phyloP scores from a whole-genome alignment of 1,284 basidiomycete species.

The Tremellales sp. region DNA sequence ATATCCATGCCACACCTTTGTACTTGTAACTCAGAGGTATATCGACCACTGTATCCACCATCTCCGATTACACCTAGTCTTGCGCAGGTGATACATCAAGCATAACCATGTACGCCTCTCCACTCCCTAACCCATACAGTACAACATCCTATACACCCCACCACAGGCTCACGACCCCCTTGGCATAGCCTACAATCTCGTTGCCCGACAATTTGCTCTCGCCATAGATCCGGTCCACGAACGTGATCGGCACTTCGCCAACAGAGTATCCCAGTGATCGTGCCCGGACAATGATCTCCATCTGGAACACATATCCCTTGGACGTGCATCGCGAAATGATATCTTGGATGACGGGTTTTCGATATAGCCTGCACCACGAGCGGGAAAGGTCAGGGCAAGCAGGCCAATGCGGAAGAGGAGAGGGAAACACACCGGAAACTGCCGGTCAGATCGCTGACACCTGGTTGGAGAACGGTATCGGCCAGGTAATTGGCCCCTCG shows the following conservation, averaged over 20 bases:
- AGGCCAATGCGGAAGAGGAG: background rate
- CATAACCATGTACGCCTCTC: background rate
- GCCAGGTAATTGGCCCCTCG: constrained; percentile 83
- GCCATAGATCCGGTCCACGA: constrained; percentile 86
- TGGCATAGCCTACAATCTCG: constrained; percentile 82
- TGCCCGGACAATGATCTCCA: constrained; percentile 94
- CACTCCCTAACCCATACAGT: background rate
- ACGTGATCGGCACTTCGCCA: constrained; percentile 88
- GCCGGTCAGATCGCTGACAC: constrained; percentile 81
- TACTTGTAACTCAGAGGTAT: too few species aligned
- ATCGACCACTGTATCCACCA: background rate
- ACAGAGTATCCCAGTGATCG: constrained; percentile 74
- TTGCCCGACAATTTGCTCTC: constrained; percentile 86
- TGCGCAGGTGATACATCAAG: background rate
- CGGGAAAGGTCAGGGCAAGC: background rate
- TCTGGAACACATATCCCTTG: constrained; percentile 91
- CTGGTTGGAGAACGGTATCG: constrained; percentile 72
- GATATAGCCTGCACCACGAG: constrained; percentile 61
- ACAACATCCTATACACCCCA: constrained; percentile 52
- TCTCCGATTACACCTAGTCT: too few species aligned
- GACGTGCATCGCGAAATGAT: constrained; percentile 79
- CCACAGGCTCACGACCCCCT: constrained; percentile 79
- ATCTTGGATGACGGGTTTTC: constrained; percentile 66
- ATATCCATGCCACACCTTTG: too few species aligned
- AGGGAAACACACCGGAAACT: constrained; percentile 65